Evolutionary conservation across 371 early-diverging fungal species (phyloP).

Genomic region (Actinomortierella wolfii): DNA sequence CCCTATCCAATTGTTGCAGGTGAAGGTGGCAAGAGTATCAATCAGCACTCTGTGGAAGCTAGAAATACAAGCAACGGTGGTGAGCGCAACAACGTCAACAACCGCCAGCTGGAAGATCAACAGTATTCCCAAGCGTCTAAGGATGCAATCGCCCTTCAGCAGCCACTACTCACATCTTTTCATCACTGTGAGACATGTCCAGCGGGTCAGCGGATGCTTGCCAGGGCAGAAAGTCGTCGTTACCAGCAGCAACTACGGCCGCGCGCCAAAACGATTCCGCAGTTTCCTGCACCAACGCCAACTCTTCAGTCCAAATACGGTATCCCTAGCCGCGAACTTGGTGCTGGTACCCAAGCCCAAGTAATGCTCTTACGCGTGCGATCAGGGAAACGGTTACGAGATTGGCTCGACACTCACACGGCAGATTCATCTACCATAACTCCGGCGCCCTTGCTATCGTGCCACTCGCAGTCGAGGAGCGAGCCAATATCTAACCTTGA

Average conservation of each 20-base stretch:
- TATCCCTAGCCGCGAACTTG: slow-evolving; percentile 29
- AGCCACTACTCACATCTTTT: slow-evolving; percentile 19
- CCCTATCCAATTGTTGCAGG: no score
- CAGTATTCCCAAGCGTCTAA: neutral
- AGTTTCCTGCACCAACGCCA: slow-evolving; percentile 12
- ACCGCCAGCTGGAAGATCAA: neutral
- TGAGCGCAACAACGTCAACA: neutral
- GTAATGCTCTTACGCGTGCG: slow-evolving; percentile 38
- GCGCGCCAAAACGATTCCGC: slow-evolving; percentile 9
- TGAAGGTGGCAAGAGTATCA: no score
- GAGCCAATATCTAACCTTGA: no score
- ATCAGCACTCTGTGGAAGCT: neutral
- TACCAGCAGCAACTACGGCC: slow-evolving; percentile 1
- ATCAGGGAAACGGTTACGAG: slow-evolving; percentile 18
- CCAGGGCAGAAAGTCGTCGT: neutral
- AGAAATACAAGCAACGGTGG: no score
- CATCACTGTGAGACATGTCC: slow-evolving; percentile 32
- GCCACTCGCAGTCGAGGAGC: no score
- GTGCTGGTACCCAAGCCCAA: slow-evolving; percentile 40
- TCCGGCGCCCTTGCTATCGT: no score
- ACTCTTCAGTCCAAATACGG: slow-evolving; percentile 45
- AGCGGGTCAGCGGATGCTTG: slow-evolving; percentile 20
- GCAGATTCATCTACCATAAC: neutral
- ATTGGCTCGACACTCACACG: neutral
- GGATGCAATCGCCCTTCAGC: slow-evolving; percentile 1